Evolutionary conservation across 176 grass and related monocot species (phyloP).

Genomic region (Musa troglodytarum): DNA sequence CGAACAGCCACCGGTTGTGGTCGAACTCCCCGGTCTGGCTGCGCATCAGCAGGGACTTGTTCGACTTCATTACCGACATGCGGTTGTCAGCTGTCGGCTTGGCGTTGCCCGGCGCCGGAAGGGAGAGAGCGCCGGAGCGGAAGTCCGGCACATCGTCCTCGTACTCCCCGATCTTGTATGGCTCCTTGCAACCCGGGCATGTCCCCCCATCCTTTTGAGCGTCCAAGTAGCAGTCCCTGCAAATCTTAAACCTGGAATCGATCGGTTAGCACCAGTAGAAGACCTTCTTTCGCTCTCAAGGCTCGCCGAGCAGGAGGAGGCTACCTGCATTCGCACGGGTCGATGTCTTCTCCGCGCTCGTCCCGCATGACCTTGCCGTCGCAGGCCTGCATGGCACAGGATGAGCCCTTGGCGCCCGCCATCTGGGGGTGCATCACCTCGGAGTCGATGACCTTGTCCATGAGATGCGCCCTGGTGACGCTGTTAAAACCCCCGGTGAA

Average conservation of each 20-base stretch:
- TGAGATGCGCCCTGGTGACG: constrained; percentile 84
- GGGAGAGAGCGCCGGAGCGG: constrained; percentile 31
- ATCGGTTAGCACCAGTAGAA: no score
- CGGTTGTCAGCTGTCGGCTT: constrained; percentile 8
- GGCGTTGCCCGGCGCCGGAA: constrained; percentile 37
- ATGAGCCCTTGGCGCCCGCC: constrained; percentile 51
- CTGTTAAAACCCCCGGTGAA: constrained; percentile 97
- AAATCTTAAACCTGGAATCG: constrained; percentile 70
- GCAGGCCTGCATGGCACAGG: constrained; percentile 79
- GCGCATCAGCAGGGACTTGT: constrained; percentile 50
- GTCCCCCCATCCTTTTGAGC: constrained; percentile 55
- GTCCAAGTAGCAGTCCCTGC: constrained; percentile 86
- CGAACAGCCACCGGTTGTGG: constrained; percentile 92
- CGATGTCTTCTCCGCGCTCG: constrained; percentile 61
- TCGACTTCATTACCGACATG: constrained; percentile 14
- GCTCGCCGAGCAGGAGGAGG: no score
- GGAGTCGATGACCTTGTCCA: constrained; percentile 89
- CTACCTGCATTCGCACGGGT: constrained; percentile 77
- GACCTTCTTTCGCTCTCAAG: not conserved
- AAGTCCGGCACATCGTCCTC: constrained; percentile 48
- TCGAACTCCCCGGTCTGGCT: constrained; percentile 85
- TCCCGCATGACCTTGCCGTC: constrained; percentile 79
- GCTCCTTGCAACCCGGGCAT: constrained; percentile 95
- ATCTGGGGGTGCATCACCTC: constrained; percentile 76
- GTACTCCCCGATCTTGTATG: constrained; percentile 77